phyloP scores from a whole-genome alignment of 2,329 filamentous ascomycete genomes.

The Pseudopyrenochaeta lycopersici region DNA sequence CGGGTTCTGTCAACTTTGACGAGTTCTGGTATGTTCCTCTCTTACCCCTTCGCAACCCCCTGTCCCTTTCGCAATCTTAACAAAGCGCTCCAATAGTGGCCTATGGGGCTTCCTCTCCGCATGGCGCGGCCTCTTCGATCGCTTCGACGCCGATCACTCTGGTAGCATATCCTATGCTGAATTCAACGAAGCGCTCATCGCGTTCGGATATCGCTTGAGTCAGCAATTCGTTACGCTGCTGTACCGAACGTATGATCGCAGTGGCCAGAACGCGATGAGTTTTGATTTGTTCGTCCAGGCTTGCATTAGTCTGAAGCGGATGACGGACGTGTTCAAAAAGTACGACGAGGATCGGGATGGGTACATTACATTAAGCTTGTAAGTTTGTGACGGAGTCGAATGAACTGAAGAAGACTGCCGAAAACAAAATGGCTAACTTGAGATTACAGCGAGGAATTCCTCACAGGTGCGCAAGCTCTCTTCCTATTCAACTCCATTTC shows the following conservation, averaged over 20 bases:
- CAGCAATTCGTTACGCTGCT: slow-evolving; percentile 83
- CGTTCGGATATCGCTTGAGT: slow-evolving; percentile 92
- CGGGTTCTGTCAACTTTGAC: slow-evolving; percentile 88
- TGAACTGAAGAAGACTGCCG: too few relatives aligned
- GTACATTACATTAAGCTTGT: slow-evolving; percentile 70
- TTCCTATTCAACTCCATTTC: slow-evolving; percentile 65
- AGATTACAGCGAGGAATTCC: slow-evolving; percentile 58
- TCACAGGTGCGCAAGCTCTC: slow-evolving; percentile 64
- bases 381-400: slow-evolving; percentile 43
- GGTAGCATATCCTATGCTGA: slow-evolving; percentile 88
- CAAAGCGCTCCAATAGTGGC: slow-evolving; percentile 57
- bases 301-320: slow-evolving; percentile 94
- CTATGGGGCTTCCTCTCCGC: slow-evolving; percentile 95
- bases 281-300: slow-evolving; percentile 98
- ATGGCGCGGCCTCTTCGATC: slow-evolving; percentile 94
- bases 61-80: slow-evolving; percentile 1
- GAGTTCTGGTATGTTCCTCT: slow-evolving; percentile 77
- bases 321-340: slow-evolving; percentile 99
- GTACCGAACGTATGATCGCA: slow-evolving; percentile 83
- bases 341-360: slow-evolving; percentile 97
- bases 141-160: slow-evolving; percentile 86
- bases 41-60: neutral
- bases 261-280: slow-evolving; percentile 57
- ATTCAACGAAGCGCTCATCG: slow-evolving; percentile 86
- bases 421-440: slow-evolving; percentile 14